Percentiles rank a stretch among this genome's conserved stretches.
Conservation (phyloP, 225 moss, liverwort and hornwort genomes). For the Straminergon stramineum region DNA sequence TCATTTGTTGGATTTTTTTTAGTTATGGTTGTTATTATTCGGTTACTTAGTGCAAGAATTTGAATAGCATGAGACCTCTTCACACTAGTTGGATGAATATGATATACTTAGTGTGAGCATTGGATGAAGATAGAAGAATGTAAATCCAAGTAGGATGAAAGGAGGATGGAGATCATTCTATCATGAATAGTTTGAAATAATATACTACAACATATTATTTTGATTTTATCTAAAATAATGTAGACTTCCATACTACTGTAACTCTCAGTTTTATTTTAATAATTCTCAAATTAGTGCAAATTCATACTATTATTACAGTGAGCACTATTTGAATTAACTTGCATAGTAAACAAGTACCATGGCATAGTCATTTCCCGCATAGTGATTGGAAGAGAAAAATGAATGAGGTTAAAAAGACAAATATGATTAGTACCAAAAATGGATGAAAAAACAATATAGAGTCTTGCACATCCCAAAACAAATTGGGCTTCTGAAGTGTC, state of each 20-base stretch:
- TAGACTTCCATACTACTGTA: accelerated
- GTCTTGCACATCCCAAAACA: too few species aligned
- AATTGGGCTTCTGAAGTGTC: accelerated
- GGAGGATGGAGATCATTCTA: not conserved
- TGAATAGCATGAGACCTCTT: not conserved
- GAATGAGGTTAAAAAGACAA: accelerated
- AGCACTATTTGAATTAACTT: not conserved
- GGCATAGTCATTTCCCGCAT: accelerated
- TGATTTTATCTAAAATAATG: not conserved
- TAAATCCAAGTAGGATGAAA: not conserved
- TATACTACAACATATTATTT: too few species aligned
- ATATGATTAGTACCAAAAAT: too few species aligned
- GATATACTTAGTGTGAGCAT: not conserved
- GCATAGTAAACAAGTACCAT: accelerated
- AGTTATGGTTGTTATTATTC: accelerated
- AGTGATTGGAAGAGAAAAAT: not conserved
- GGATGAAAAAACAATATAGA: not conserved
- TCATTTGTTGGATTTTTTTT: not conserved
- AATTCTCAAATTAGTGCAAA: not conserved
- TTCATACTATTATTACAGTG: accelerated
- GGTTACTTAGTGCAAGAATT: not conserved
- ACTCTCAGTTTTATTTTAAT: not conserved
- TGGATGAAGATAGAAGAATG: too few species aligned
- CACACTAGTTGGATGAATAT: not conserved
- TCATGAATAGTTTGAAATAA: not conserved